Evolutionary conservation across 192 early-diverging fungal genomes (phyloP), one percentile per base, ranked within the genome.

Genomic region (Backusella tarrabulga): DNA sequence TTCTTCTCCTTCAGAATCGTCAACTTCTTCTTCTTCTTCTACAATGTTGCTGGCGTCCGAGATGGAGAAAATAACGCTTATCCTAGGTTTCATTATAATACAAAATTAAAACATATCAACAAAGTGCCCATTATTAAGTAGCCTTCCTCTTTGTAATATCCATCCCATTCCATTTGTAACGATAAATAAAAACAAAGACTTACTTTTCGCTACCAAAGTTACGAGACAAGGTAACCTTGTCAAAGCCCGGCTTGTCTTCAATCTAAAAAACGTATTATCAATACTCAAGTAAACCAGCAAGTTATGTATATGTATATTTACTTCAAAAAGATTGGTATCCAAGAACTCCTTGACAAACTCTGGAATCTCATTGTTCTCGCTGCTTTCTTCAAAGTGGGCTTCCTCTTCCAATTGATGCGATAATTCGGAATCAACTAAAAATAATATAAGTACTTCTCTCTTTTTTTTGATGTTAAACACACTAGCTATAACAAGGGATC

Each of bases 201-300:
- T 85, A 93, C 91, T 90, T 91, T 83, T 98, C 97, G 82, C 88
- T 92, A 42, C 94, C 95, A 83, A 95, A 96, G 71, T 89, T 92
- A 80, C 95, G 88, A n/a, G 90, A 90, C 76, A 98, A 80, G 21
- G 80, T 74, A 34, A 98, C 93, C 83, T 93, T 90, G 81, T 93
- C 93, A 6, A 86, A 81, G 34, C 94, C 94, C 6, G 85, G 40
- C 74, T 88, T 87, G 80, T 96, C 92, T 76, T 92, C 88, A 83
- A 98, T 89, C 89, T 94, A 42, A 56, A 9, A 21, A 56, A 1
- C 1, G 23, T 56, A 9, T 9, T 56, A 56, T 9, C 21, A 21
- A 56, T 56, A 54, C n/a, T 8, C 54, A 56, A 6, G 2, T 26
- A 56, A 21, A 21, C 5, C 9, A 9, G 23, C 0, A 21, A 26